Evolutionary conservation across 208 protist species (phyloP).

Genomic region (Acanthamoeba royreba): DNA sequence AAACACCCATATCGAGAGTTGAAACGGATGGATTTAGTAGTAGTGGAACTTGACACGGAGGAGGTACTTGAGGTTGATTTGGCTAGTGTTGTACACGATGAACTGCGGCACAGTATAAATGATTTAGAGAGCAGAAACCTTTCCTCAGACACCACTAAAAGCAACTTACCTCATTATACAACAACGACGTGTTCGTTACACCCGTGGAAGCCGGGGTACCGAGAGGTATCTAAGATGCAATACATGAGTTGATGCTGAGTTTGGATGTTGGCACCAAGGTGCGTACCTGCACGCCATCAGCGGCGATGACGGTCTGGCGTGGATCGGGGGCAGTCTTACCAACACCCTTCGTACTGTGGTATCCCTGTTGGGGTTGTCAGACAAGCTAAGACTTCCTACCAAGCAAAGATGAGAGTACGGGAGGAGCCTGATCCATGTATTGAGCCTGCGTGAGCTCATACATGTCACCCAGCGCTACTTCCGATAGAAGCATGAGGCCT

Average conservation of each 20-base stretch:
- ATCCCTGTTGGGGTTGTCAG: no score
- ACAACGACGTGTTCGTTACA: neutral
- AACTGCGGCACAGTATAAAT: no score
- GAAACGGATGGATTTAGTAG: constrained; percentile 14
- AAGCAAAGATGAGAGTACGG: neutral
- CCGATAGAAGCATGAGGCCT: constrained; percentile 53
- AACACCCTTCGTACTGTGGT: constrained; percentile 26
- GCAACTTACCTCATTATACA: constrained; percentile 60
- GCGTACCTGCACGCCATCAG: no score
- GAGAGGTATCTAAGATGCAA: constrained; percentile 30
- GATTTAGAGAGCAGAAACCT: no score
- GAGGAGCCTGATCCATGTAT: constrained; percentile 50
- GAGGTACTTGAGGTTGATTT: constrained; percentile 43
- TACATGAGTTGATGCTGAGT: no score
- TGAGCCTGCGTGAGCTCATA: neutral
- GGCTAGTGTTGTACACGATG: constrained; percentile 62
- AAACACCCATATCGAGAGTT: no score
- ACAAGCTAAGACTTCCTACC: neutral
- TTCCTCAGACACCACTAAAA: no score
- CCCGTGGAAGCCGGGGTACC: neutral
- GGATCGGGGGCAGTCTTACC: neutral
- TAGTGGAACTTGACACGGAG: constrained; percentile 32
- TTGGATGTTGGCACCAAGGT: neutral
- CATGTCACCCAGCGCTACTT: constrained; percentile 53
- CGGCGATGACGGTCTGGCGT: neutral